A percentile compares a stretch with the other conserved stretches of the same genome.
Conservation (phyloP, 208 protist genomes). For the Leishmania major region DNA sequence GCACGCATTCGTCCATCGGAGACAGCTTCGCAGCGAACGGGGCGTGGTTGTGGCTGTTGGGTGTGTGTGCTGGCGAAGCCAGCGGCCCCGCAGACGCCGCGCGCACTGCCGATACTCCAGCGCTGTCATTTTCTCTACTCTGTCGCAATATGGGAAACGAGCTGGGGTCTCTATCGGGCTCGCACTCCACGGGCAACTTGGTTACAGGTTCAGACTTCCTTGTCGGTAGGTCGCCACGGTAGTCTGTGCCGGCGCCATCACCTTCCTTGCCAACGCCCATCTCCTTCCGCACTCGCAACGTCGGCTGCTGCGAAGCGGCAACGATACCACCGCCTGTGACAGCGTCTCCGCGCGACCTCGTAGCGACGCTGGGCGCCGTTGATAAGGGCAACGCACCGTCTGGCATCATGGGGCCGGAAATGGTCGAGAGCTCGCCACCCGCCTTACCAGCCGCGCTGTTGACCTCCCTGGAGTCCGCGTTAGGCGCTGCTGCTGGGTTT, state of each 20-base stretch:
- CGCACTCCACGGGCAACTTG: slow-evolving; percentile 12
- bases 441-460: not conserved
- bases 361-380: slow-evolving; percentile 5
- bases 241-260: not conserved
- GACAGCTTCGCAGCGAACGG: not conserved
- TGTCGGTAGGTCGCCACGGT: not conserved
- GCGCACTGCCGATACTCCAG: not conserved
- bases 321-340: not conserved
- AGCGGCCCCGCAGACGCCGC: not conserved
- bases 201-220: not conserved
- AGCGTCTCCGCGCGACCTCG: not conserved
- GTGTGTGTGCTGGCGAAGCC: not conserved
- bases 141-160: not conserved
- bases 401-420: not conserved
- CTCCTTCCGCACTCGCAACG: slow-evolving; percentile 1
- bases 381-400: not conserved
- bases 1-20: not conserved
- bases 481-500: not conserved
- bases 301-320: not conserved
- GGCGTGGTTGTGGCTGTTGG: not conserved
- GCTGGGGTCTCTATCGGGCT: not conserved
- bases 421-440: slow-evolving; percentile 5
- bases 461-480: not conserved
- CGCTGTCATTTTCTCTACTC: slow-evolving; percentile 1
- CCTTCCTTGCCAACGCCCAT: not conserved